Evolutionary conservation across 495 filamentous ascomycete genomes (phyloP).

Genomic region (Glarea lozoyensis): DNA sequence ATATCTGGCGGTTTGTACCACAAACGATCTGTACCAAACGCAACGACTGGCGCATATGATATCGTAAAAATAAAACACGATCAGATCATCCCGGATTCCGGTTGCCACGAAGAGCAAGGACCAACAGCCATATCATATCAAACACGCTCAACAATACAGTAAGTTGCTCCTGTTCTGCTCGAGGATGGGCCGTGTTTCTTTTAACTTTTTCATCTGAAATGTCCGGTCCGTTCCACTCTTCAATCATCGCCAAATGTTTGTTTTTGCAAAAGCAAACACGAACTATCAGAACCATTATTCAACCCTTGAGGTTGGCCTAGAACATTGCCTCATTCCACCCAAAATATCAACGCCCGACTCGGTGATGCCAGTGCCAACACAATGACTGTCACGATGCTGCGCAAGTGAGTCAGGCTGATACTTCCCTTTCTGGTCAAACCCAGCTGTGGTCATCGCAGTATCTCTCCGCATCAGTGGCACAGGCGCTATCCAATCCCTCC

Average conservation of each 20-base stretch:
- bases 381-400: too few relatives aligned
- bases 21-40: background rate
- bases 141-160: constrained; percentile 13
- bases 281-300: too few relatives aligned
- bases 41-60: background rate
- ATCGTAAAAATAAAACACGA: constrained; percentile 10
- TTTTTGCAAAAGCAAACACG: constrained; percentile 9
- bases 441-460: too few relatives aligned
- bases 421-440: too few relatives aligned
- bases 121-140: constrained; percentile 12
- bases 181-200: background rate
- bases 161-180: constrained; percentile 5
- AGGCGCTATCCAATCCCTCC: too few relatives aligned
- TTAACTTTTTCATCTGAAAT: constrained; percentile 5
- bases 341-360: too few relatives aligned
- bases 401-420: too few relatives aligned
- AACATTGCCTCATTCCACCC: too few relatives aligned
- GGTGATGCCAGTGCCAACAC: too few relatives aligned
- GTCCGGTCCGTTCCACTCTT: background rate
- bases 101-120: too few relatives aligned
- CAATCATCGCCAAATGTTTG: background rate
- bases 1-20: background rate
- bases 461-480: too few relatives aligned
- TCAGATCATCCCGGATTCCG: constrained; percentile 5
- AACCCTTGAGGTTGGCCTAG: too few relatives aligned